Conservation (phyloP, 148 eudicot genomes). For the Heliamphora exappendiculata region DNA sequence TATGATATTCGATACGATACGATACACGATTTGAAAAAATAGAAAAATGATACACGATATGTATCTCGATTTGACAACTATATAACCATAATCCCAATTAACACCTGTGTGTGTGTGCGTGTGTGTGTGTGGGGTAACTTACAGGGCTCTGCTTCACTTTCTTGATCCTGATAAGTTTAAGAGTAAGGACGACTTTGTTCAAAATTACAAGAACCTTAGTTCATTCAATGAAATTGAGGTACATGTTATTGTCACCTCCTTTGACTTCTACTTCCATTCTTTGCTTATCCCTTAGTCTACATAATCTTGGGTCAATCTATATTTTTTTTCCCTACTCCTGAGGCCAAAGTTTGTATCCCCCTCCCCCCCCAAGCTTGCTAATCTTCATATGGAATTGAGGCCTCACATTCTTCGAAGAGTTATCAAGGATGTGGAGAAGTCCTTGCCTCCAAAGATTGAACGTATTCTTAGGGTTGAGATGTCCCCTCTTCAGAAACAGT, state of each 20-base stretch:
- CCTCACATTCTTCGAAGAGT: conserved; percentile 97
- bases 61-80: too few species aligned
- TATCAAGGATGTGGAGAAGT: conserved; percentile 98
- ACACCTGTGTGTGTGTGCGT: too few species aligned
- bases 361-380: conserved; percentile 57
- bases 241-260: conserved; percentile 1
- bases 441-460: conserved; percentile 97
- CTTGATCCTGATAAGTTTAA: conserved; percentile 85
- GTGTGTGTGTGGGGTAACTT: too few species aligned
- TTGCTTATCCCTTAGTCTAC: not conserved
- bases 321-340: not conserved
- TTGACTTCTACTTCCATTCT: not conserved
- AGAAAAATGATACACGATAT: too few species aligned
- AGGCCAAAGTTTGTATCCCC: not conserved
- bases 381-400: conserved; percentile 95
- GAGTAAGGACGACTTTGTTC: conserved; percentile 88
- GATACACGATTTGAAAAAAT: too few species aligned
- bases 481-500: conserved; percentile 99
- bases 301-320: not conserved
- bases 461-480: conserved; percentile 96
- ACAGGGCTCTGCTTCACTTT: conserved; percentile 98
- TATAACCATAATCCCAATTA: too few species aligned
- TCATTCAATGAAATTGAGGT: conserved; percentile 95
- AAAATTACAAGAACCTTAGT: conserved; percentile 94
- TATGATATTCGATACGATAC: too few species aligned